Evolutionary conservation across 306 rosid genomes (phyloP).

Genomic region (Phaseolus lunatus): DNA sequence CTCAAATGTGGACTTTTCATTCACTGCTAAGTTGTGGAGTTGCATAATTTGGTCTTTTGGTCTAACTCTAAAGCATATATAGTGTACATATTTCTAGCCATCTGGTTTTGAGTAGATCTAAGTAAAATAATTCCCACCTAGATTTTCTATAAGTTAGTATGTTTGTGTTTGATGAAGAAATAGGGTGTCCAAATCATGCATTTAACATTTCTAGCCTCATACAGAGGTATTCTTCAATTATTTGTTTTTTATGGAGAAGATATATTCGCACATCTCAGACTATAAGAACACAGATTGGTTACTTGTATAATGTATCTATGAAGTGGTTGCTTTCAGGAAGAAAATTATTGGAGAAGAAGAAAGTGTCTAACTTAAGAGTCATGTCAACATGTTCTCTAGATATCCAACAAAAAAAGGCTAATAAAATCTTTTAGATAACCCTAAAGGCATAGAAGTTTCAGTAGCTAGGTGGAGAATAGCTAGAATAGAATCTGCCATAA

Average conservation of each 20-base stretch:
- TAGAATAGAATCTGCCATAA: slow-evolving; percentile 14
- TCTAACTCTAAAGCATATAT: neutral
- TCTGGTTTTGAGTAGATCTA: neutral
- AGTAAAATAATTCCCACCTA: no score
- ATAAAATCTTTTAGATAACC: slow-evolving; percentile 3
- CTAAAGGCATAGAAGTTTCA: neutral
- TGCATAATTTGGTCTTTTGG: neutral
- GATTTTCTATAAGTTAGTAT: neutral
- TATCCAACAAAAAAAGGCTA: neutral
- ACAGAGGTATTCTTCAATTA: neutral
- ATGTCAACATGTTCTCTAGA: neutral
- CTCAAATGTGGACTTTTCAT: neutral
- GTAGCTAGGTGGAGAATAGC: slow-evolving; percentile 4
- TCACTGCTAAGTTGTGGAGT: neutral
- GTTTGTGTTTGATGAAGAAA: neutral
- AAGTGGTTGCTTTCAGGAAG: neutral
- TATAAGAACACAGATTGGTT: neutral
- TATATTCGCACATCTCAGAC: neutral
- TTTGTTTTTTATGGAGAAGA: neutral
- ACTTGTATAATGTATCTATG: neutral
- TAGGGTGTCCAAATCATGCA: neutral
- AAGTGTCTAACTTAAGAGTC: neutral
- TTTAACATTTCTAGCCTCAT: neutral
- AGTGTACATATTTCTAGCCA: neutral
- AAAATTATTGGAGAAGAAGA: no score